Evolutionary conservation across 768 basidiomycete genomes (phyloP).

Genomic region (Boletus sp.): DNA sequence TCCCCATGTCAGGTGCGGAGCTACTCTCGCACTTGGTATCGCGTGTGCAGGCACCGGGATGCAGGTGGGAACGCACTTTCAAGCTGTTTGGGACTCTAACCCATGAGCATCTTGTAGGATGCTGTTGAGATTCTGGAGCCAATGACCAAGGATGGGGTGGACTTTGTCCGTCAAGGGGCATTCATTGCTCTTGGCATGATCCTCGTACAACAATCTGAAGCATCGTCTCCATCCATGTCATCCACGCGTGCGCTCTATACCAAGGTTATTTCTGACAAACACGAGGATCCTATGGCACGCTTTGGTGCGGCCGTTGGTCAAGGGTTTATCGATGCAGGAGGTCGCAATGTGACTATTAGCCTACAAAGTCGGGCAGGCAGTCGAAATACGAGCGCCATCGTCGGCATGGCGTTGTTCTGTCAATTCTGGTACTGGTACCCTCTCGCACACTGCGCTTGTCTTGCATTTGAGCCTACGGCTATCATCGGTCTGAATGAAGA

Average conservation of each 20-base stretch:
- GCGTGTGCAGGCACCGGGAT: constrained; percentile 97
- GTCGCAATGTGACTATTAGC: constrained; percentile 92
- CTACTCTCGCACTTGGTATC: constrained; percentile 93
- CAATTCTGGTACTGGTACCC: constrained; percentile 99
- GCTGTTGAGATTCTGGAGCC: constrained; percentile 96
- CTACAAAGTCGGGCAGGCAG: constrained; percentile 92
- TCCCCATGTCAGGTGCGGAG: constrained; percentile 96
- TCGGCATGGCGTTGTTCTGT: constrained; percentile 97
- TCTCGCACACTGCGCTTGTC: constrained; percentile 84
- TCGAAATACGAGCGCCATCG: constrained; percentile 88
- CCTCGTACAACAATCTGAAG: constrained; percentile 93
- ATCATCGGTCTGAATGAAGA: constrained; percentile 89
- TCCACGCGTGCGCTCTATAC: constrained; percentile 79
- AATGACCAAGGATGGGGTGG: constrained; percentile 96
- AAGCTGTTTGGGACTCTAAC: neutral
- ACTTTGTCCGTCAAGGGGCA: constrained; percentile 98
- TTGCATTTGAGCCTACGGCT: constrained; percentile 94
- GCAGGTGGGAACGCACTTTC: constrained; percentile 50
- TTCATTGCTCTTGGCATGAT: constrained; percentile 96
- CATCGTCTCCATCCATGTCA: constrained; percentile 77
- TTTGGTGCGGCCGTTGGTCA: constrained; percentile 96
- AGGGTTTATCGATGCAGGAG: constrained; percentile 96
- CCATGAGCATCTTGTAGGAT: constrained; percentile 49
- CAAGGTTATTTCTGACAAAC: constrained; percentile 92
- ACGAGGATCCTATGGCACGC: constrained; percentile 98